Evolutionary conservation across 768 basidiomycete genomes (phyloP), one percentile per base, ranked within the genome.

Genomic region (Leccinum uliginosum): DNA sequence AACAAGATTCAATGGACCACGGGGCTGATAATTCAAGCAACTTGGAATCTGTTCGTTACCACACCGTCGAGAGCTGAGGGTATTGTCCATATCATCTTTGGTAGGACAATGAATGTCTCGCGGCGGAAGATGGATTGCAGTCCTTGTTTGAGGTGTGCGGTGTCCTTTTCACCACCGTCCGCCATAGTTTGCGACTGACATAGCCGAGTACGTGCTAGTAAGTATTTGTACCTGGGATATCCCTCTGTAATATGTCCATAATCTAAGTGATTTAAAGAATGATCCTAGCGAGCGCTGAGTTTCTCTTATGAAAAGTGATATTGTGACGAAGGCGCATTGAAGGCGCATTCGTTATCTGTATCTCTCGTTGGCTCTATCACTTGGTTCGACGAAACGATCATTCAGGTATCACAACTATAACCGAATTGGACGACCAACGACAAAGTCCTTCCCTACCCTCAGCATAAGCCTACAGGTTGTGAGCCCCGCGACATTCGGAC

Each of bases 131-230:
- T 48, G 48, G 61, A 68, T n/a, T 47, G 55, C 56, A 50, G 77
- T 85, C 84, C 80, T 82, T 72, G 87, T 89, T 89, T 89, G 87
- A 89, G 84, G 87, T 73, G 73, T 75, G 77, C 76, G 73, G 80
- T 77, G 82, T 76, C 40, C 46, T 50, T 62, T 53, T 58, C 27
- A 79, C 80, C 81, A 77, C 74, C 73, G 73, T 76, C 76, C 80
- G 84, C 84, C 83, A 89, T 89, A 87, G 80, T 69, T 66, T 73
- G 67, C 34, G 74, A 74, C 71, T 56, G 8, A 74, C 71, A 75
- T 32, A 10, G 17, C 30, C 24, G 27, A 35, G 14, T 14, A 23
- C 45, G 2, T 23, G 12, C 30, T 19, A 11, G 23, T 7, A 24
- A 26, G 70, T 59, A 73, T 27, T 1, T 46, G 26, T 15, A 38